phyloP scores from a whole-genome alignment of 352 stramenopile genomes.

The Vaucheria bursata region DNA sequence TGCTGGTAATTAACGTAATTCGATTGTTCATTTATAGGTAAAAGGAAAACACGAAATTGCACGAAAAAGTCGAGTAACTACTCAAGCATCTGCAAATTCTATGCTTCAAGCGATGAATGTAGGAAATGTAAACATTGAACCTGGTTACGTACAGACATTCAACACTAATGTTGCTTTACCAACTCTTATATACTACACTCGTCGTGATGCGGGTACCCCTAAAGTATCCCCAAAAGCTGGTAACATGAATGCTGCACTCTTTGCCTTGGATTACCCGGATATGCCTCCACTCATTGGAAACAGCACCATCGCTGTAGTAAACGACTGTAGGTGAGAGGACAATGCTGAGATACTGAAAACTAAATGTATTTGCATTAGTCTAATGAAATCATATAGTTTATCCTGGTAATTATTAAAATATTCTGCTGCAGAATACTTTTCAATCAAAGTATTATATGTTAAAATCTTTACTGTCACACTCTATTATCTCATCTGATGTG shows the following conservation, averaged over 20 bases:
- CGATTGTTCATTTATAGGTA: background rate
- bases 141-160: slow-evolving; percentile 1
- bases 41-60: background rate
- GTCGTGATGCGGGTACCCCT: slow-evolving; percentile 28
- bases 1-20: background rate
- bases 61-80: slow-evolving; percentile 1
- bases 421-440: no score
- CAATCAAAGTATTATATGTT: no score
- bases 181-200: slow-evolving; percentile 40
- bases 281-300: slow-evolving; percentile 37
- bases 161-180: slow-evolving; percentile 16
- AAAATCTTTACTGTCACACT: no score
- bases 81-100: slow-evolving; percentile 1
- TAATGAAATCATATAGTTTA: no score
- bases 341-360: no score
- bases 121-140: background rate
- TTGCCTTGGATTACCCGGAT: slow-evolving; percentile 38
- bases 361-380: no score
- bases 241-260: slow-evolving; percentile 46
- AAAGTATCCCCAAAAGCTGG: slow-evolving; percentile 18
- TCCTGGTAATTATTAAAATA: no score
- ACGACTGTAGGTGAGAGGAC: slow-evolving; percentile 21
- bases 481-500: no score
- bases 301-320: slow-evolving; percentile 43
- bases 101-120: slow-evolving; percentile 15